Base-by-base conservation (phyloP, 169 alveolate genomes). In the Blepharisma undulans region DNA sequence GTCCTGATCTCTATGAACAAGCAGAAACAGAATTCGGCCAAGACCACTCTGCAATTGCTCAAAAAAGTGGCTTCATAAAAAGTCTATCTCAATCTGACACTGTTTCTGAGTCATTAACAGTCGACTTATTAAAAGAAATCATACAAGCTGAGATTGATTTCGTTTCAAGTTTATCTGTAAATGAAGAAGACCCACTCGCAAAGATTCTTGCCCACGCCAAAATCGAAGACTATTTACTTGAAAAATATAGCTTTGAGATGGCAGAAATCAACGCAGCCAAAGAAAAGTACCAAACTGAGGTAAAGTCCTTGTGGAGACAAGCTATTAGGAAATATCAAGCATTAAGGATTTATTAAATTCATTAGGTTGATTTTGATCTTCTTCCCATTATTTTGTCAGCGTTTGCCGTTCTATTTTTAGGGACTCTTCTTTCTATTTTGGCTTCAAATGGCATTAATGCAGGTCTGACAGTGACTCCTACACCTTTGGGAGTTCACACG, bases 371-470 rank as follows among this genome's bases (percentile, higher is more conserved):
- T 48, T 48, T 48, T 48, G 66, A 18, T 18, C 66, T 48, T 48
- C 66, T 48, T 48, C 66, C 66, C 66, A 48, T 48, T 1, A 48
- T 48, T 48, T 48, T 48, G 2, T 48, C 66, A 48, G 66, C 66
- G 10, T 48, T 48, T 22, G 89, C 60, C 10, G 25, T 82, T 60
- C 89, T 74, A 16, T 82, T 82, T 19, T 33, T 82, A 59, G 33
- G 27, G 34, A 22, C 33, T n/a, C 33, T 30, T 22, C 76, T 33
- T 34, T 82, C 89, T 6, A 30, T 22, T 30, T 22, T 34, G 3
- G 89, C 89, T 82, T 82, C 89, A 60, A 25, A 82, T 32, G 89
- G 89, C 89, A 82, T 82, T 21, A 82, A 22, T 22, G 89, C 34
- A 82, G 29, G 71, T 12, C 89, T 82, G 33, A 82, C 30, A 0